phyloP scores from a whole-genome alignment of 2,329 filamentous ascomycete species.

The Nemania abortiva region DNA sequence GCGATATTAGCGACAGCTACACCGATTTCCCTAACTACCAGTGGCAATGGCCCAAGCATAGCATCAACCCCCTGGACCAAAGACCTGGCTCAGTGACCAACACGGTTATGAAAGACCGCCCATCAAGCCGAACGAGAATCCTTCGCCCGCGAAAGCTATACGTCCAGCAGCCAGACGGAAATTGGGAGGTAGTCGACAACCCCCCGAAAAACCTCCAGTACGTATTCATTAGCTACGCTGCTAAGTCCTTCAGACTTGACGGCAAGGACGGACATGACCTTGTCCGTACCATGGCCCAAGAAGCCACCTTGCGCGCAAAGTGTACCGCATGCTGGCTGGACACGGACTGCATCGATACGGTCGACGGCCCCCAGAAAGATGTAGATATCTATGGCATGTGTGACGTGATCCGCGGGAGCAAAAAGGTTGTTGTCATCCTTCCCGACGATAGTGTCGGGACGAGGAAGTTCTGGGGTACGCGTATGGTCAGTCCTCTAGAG shows the following conservation, averaged over 20 bases:
- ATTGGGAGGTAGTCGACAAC: constrained; percentile 33
- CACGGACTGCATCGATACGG: constrained; percentile 30
- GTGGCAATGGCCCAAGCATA: constrained; percentile 47
- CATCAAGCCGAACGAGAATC: constrained; percentile 28
- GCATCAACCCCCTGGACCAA: constrained; percentile 45
- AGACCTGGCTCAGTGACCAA: constrained; percentile 29
- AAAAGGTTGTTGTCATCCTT: constrained; percentile 41
- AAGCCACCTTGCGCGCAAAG: constrained; percentile 26
- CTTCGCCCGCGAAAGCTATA: constrained; percentile 39
- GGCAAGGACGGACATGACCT: constrained; percentile 6
- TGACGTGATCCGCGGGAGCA: constrained; percentile 43
- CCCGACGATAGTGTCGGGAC: constrained; percentile 33
- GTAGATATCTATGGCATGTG: constrained; percentile 46
- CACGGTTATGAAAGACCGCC: background rate
- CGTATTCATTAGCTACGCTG: constrained; percentile 41
- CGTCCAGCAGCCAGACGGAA: constrained; percentile 27
- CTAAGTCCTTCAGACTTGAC: constrained; percentile 27
- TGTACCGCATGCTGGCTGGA: constrained; percentile 41
- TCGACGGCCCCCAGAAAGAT: constrained; percentile 30
- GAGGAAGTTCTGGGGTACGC: constrained; percentile 41
- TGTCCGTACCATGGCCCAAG: constrained; percentile 37
- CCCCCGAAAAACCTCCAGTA: constrained; percentile 33
- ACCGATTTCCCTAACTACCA: constrained; percentile 44
- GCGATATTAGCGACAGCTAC: constrained; percentile 38
- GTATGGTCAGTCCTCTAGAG: too few species aligned